Base-by-base conservation (phyloP, 1,284 basidiomycete species). In the Tremellales sp. region DNA sequence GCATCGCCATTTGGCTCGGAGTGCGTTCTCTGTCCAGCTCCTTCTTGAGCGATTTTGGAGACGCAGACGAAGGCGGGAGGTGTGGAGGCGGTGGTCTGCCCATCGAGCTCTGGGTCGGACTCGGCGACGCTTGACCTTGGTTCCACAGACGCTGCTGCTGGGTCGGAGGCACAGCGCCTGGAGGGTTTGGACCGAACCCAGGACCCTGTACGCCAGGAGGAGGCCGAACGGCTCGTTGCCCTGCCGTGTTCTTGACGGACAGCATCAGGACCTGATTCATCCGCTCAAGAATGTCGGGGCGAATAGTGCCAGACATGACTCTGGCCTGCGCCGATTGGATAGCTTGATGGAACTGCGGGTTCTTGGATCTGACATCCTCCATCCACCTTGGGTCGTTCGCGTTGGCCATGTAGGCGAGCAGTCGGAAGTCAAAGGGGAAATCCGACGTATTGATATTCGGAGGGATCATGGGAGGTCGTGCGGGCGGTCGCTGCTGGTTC, bases 381-480 rank as follows among this genome's bases (percentile, higher is more conserved):
- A 58, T 47, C 67, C 66, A 68, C 5, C 50, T 41, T 2, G 58
- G 54, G 38, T 70, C 56, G 34, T 52, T 53, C 5, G 58, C 26
- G 22, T 60, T 51, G 6, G 42, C 51, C 7, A 68, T 40, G 19
- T 56, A 46, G 0, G 61, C 47, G 2, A 70, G 36, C 16, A 70
- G 38, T n/a, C 63, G 51, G 3, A 51, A 59, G 43, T 71, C 63
- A 48, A 71, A 69, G 1, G 66, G 68, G 46, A 70, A 71, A 43
- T 66, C 66, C 36, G 56, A 48, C 2, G 57, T 56, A 26, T 60
- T 50, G 54, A 58, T 49, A 21, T 55, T 54, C 4, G 54, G 56
- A 18, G 45, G 45, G 10, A 29, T 19, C n/a, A 22, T 18, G 4
- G 45, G 48, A 14, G 50, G 47, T 40, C 37, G 31, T 24, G 45